A percentile compares a stretch with the other conserved stretches of the same genome.
Evolutionary conservation across 2,329 filamentous ascomycete genomes (phyloP).

Genomic region (Botryotinia calthae): DNA sequence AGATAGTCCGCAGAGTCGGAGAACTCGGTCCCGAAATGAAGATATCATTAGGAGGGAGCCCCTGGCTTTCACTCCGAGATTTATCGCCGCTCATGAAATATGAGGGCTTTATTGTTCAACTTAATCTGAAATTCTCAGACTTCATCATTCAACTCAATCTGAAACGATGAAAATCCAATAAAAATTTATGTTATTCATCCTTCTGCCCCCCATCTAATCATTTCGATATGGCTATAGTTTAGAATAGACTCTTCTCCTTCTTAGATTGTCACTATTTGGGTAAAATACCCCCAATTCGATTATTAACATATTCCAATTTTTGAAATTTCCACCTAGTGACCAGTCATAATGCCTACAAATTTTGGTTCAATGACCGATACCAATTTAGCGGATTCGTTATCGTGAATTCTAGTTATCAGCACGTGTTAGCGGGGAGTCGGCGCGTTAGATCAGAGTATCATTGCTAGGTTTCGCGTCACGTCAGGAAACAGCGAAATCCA

Average conservation of each 20-base stretch:
- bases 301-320: neutral
- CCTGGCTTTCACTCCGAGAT: neutral
- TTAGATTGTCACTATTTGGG: neutral
- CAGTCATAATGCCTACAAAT: neutral
- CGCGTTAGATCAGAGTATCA: neutral
- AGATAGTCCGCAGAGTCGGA: neutral
- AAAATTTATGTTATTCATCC: neutral
- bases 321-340: neutral
- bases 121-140: neutral
- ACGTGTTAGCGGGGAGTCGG: slow-evolving; percentile 13
- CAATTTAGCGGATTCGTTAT: neutral
- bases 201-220: neutral
- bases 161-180: neutral
- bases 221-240: neutral
- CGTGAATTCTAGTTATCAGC: neutral
- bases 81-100: neutral
- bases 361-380: neutral
- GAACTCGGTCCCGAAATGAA: neutral
- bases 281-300: neutral
- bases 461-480: slow-evolving; percentile 6
- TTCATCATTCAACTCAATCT: neutral
- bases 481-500: neutral
- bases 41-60: neutral
- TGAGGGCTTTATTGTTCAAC: neutral
- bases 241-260: neutral